Base-by-base conservation (phyloP, 2,329 filamentous ascomycete genomes). In the Ophiostoma piceae region DNA sequence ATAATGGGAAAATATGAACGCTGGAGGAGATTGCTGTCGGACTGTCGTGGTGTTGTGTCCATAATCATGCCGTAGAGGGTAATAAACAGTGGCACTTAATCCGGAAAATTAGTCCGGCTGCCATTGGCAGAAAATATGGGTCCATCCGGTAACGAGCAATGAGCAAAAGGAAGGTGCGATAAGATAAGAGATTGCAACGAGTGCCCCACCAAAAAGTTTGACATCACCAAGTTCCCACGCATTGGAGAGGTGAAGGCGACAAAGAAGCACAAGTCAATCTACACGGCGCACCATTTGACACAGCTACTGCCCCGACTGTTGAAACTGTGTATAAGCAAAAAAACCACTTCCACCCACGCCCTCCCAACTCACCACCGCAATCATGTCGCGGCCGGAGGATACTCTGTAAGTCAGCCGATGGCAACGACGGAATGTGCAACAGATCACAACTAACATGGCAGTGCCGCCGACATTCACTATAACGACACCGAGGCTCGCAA, bases 321-420 rank as follows among this genome's bases (percentile, higher is more conserved):
- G 8, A 35, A 35, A 35, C 5, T 35, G 4, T 8, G 8, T 35
- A 35, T 5, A 35, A 35, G 35, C 26, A 35, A 35, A 35, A 6
- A 35, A 35, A 8, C 26, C 22, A 32, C 11, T n/a, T 32, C n/a
- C n/a, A 22, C 22, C 19, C 7, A 37, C 14, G 29, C 22, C 22
- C 29, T 14, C 68, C n/a, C 22, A 22, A 12, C 6, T 16, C 65
- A 32, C n/a, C 37, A 7, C 64, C 26, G 32, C 47, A 62, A 71
- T 66, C 77, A 98, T 99, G 95, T 98, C 95, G 77, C 92, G 95
- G 75, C 95, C 95, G 74, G 95, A 99, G 84, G 95, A 99, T 82
- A 91, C 88, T 74, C 88, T 98, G 92, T 95, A 84, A 77, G 86
- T 69, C 22, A 19, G 35, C 16, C 4, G 47, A 57, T 32, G 22